Evolutionary conservation across 2,329 filamentous ascomycete species (phyloP).

Genomic region (Chlorencoelia australis): DNA sequence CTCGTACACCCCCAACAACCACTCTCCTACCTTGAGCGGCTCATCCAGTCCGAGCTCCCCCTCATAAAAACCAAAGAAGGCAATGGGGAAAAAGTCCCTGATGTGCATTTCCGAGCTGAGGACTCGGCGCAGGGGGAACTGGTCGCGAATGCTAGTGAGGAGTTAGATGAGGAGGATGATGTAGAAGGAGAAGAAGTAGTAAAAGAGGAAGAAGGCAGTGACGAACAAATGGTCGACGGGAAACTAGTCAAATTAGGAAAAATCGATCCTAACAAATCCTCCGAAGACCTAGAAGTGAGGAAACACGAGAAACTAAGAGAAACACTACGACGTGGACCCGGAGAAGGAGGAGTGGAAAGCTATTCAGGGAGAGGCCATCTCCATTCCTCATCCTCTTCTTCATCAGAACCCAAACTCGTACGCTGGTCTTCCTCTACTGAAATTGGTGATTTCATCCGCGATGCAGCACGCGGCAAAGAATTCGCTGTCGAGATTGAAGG

Average conservation of each 20-base stretch:
- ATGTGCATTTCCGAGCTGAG: conserved; percentile 70
- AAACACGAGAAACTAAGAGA: conserved; percentile 33
- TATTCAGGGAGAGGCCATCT: conserved; percentile 59
- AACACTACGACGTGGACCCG: conserved; percentile 35
- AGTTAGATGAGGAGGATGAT: conserved; percentile 24
- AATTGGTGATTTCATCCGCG: conserved; percentile 87
- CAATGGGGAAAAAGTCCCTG: conserved; percentile 55
- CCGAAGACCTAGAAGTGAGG: conserved; percentile 10
- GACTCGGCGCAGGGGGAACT: conserved; percentile 54
- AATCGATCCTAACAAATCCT: conserved; percentile 16
- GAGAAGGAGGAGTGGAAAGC: conserved; percentile 53
- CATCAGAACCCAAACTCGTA: conserved; percentile 50
- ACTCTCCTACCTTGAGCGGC: conserved; percentile 76
- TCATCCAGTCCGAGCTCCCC: conserved; percentile 78
- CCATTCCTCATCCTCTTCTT: background rate
- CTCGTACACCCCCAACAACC: conserved; percentile 86
- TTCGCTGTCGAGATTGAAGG: conserved; percentile 80
- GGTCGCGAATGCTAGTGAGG: conserved; percentile 28
- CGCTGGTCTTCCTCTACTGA: conserved; percentile 85
- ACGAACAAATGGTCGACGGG: conserved; percentile 41
- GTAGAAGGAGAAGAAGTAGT: conserved; percentile 22
- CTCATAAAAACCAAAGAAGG: conserved; percentile 51
- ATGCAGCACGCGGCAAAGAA: conserved; percentile 74
- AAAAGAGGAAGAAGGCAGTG: conserved; percentile 32
- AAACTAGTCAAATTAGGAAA: conserved; percentile 30